These are phyloP conservation scores for Gloeopeniophorella convolvens DNA, from an alignment of 768 basidiomycete species.

Conservation along the genomic window DNA sequence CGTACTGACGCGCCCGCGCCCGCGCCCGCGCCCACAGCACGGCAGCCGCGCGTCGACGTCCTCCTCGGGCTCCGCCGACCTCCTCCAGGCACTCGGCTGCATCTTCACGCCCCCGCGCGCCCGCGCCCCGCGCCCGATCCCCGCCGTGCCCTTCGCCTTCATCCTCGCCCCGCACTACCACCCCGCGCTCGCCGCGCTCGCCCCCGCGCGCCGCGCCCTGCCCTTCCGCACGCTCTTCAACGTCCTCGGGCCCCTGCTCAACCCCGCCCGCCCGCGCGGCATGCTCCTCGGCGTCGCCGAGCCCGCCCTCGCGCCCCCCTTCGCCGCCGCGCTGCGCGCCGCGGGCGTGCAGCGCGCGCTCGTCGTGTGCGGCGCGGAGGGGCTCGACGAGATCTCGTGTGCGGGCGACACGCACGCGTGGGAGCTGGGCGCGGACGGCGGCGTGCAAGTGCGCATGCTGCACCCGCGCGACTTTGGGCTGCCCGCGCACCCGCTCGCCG, in stretches of 20 bases:
- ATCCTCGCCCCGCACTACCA: conserved; percentile 94
- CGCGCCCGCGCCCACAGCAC: too few relatives aligned
- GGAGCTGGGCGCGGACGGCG: conserved; percentile 62
- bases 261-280: conserved; percentile 77
- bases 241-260: conserved; percentile 87
- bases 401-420: conserved; percentile 84
- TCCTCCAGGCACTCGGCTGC: conserved; percentile 80
- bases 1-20: too few relatives aligned
- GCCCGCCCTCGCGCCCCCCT: conserved; percentile 70
- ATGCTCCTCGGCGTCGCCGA: conserved; percentile 92
- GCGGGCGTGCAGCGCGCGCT: conserved; percentile 77
- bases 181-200: conserved; percentile 73
- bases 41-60: conserved; percentile 90
- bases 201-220: conserved; percentile 76
- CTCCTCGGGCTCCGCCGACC: conserved; percentile 88
- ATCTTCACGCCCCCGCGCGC: conserved; percentile 60
- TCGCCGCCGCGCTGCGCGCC: conserved; percentile 66
- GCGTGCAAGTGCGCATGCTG: conserved; percentile 55
- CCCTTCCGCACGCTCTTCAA: conserved; percentile 98
- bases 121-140: conserved; percentile 47
- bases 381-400: conserved; percentile 92
- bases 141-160: conserved; percentile 79
- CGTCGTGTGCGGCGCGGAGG: conserved; percentile 91
- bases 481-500: conserved; percentile 53
- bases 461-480: conserved; percentile 78